These are phyloP conservation scores for Malbranchea zuffiana DNA, from an alignment of 2,329 filamentous ascomycete genomes.

Conservation along the genomic window DNA sequence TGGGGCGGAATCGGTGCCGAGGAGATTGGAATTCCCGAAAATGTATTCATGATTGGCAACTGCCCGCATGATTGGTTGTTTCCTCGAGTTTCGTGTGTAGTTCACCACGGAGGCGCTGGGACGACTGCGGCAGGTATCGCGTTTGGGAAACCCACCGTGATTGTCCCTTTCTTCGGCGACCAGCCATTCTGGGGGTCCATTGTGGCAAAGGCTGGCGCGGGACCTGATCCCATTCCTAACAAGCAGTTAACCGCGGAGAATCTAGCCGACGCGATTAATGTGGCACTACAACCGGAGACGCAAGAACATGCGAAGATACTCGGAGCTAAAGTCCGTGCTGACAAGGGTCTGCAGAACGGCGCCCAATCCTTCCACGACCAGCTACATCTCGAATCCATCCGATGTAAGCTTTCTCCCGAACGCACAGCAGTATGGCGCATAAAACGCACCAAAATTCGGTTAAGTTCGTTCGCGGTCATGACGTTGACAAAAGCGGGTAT, in stretches of 20 bases:
- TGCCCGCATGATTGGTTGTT: constrained; percentile 86
- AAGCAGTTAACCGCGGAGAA: constrained; percentile 56
- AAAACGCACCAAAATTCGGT: constrained; percentile 51
- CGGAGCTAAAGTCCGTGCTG: constrained; percentile 54
- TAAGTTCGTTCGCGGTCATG: constrained; percentile 64
- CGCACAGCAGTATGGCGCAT: constrained; percentile 65
- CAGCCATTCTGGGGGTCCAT: constrained; percentile 77
- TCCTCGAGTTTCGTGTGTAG: constrained; percentile 65
- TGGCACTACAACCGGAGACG: constrained; percentile 51
- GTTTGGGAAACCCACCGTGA: constrained; percentile 65
- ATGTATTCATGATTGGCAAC: constrained; percentile 74
- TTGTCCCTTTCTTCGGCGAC: constrained; percentile 80
- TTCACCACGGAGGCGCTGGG: constrained; percentile 79
- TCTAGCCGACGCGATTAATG: constrained; percentile 52
- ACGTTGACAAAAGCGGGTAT: constrained; percentile 54
- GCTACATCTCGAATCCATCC: constrained; percentile 53
- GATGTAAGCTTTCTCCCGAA: constrained; percentile 58
- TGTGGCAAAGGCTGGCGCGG: constrained; percentile 60
- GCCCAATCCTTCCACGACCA: constrained; percentile 61
- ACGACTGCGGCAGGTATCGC: constrained; percentile 81
- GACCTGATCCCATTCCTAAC: constrained; percentile 58
- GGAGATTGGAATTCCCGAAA: constrained; percentile 56
- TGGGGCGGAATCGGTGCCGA: constrained; percentile 78
- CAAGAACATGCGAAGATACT: constrained; percentile 46
- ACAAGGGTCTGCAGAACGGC: constrained; percentile 53